These are phyloP conservation scores for Saccharomyces hybrid DNA, from an alignment of 1,139 yeast species.

Conservation along the genomic window DNA sequence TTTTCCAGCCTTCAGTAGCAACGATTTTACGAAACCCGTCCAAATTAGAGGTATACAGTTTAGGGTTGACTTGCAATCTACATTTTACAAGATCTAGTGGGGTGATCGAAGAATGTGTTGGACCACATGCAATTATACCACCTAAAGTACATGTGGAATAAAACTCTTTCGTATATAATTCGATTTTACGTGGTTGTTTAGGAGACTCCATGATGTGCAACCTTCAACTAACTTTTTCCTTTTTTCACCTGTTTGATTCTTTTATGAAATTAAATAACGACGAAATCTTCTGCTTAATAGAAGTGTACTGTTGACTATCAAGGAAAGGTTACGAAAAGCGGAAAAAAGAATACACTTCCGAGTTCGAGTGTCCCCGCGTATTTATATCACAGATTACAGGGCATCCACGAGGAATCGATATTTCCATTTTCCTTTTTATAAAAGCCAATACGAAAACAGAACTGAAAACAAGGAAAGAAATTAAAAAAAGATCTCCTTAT, in stretches of 20 bases:
- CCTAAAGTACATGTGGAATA: slow-evolving; percentile 82
- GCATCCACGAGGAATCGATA: not conserved
- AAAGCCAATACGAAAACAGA: not conserved
- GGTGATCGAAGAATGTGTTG: slow-evolving; percentile 87
- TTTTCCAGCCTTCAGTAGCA: slow-evolving; percentile 61
- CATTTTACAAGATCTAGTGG: slow-evolving; percentile 91
- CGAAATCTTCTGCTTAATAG: not conserved
- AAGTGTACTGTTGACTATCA: not conserved
- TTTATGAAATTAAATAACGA: not conserved
- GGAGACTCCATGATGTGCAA: not conserved
- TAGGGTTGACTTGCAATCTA: slow-evolving; percentile 77
- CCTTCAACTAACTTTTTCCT: not conserved
- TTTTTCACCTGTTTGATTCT: not conserved
- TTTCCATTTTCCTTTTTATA: not conserved
- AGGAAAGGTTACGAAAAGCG: not conserved
- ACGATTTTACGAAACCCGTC: slow-evolving; percentile 74
- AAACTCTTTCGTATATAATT: slow-evolving; percentile 60
- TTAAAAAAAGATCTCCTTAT: not conserved
- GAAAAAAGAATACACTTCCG: not conserved
- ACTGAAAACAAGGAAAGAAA: not conserved
- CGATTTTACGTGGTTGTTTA: slow-evolving; percentile 10
- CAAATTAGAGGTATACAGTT: slow-evolving; percentile 61
- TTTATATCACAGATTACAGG: not conserved
- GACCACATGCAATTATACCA: slow-evolving; percentile 87
- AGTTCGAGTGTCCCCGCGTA: not conserved